Base-by-base conservation (phyloP, 306 rosid species). In the Arachis hypogaea region DNA sequence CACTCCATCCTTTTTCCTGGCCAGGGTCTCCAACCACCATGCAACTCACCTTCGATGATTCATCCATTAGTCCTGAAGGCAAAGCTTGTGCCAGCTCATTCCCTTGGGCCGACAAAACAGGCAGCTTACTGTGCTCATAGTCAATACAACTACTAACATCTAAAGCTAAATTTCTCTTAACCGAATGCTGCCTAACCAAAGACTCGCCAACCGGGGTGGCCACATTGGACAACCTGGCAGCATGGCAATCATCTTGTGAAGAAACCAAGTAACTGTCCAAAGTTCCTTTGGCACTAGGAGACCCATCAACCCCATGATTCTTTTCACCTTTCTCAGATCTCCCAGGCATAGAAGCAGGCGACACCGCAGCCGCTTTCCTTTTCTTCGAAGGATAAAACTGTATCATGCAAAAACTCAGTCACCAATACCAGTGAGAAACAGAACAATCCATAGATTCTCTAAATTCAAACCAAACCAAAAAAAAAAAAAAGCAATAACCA, bases 341-440 rank as follows among this genome's bases (percentile, higher is more conserved):
- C 79, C 82, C 88, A 33, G 72, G 63, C 78, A 86, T 91, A 51
- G 79, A 5, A 68, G 51, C 74, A 10, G 95, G 96, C 3, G 98
- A 85, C 52, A 12, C 55, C 7, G 38, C 38, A 33, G 38, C 4
- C 3, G 86, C 81, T 75, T 89, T 94, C 80, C 97, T 79, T 66
- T 94, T 94, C 96, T 89, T 94, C 5, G 97, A 82, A 82, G 82
- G 73, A 68, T 80, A 94, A 81, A 91, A 94, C 98, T 94, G 91
- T 47, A n/a, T n/a, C 28, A 63, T 16, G 47, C 71, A 36, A 46
- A 52, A 75, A 2, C 38, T 33, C 38, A 33, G 30, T 22, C 54
- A 49, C 5, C 38, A 76, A 44, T 30, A 54, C 75, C 14, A 43
- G 22, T 45, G 55, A 59, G 18, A 54, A 71, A 38, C 51, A 75